These are phyloP conservation scores for Diaporthe helianthi DNA, from an alignment of 2,329 filamentous ascomycete genomes.

Conservation along the genomic window DNA sequence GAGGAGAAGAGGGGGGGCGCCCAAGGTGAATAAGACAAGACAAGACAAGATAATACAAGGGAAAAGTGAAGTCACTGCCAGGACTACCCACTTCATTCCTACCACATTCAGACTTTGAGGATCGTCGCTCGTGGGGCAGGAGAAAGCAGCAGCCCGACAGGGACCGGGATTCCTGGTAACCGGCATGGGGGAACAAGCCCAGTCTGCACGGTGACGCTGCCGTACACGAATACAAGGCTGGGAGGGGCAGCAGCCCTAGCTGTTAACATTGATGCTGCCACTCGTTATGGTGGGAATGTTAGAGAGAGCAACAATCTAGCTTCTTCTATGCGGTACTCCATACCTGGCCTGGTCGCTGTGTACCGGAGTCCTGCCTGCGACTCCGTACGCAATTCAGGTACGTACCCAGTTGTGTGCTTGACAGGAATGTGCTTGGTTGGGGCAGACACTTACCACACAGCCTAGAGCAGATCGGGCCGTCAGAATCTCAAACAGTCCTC, in stretches of 20 bases:
- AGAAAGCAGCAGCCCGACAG: background rate
- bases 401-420: background rate
- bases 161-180: constrained; percentile 7
- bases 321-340: background rate
- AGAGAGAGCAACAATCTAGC: background rate
- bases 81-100: constrained; percentile 2
- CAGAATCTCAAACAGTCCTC: background rate
- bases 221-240: background rate
- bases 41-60: constrained; percentile 13
- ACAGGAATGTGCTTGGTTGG: background rate
- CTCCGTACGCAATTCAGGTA: background rate
- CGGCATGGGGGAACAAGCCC: background rate
- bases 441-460: background rate
- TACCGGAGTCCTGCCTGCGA: background rate
- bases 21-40: constrained; percentile 11
- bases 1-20: background rate
- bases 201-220: background rate
- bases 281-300: fast-evolving
- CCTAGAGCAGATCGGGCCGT: background rate
- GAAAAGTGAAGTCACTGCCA: constrained; percentile 8
- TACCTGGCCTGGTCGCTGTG: background rate
- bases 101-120: constrained; percentile 18
- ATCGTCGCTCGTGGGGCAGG: constrained; percentile 22
- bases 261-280: background rate
- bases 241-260: background rate